Conservation (phyloP, 371 early-diverging fungal species). For the Lichtheimia hyalospora region DNA sequence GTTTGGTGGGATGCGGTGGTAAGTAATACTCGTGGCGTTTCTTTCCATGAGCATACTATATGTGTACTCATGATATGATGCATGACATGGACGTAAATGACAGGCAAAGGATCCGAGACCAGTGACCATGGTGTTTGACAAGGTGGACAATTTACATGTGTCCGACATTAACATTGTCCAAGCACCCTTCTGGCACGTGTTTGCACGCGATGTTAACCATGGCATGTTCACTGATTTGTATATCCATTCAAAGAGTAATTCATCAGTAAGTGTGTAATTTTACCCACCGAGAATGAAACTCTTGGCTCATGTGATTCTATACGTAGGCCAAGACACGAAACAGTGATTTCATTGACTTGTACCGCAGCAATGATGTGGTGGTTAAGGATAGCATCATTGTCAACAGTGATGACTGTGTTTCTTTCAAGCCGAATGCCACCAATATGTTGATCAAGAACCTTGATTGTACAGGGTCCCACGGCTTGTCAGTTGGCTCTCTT, state of each 20-base stretch:
- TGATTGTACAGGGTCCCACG: slow-evolving; percentile 28
- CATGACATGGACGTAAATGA: not conserved
- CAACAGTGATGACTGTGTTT: slow-evolving; percentile 28
- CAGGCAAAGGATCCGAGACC: slow-evolving; percentile 18
- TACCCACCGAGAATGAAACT: not conserved
- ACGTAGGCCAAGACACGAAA: slow-evolving; percentile 5
- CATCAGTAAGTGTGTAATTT: slow-evolving; percentile 9
- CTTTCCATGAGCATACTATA: too few species aligned
- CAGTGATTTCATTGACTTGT: slow-evolving; percentile 19
- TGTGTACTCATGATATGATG: not conserved
- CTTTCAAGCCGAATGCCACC: slow-evolving; percentile 21
- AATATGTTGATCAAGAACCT: slow-evolving; percentile 18
- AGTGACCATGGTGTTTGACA: slow-evolving; percentile 17
- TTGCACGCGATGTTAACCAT: slow-evolving; percentile 12
- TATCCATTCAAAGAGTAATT: slow-evolving; percentile 13
- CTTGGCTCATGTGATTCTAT: not conserved
- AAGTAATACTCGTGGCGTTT: not conserved
- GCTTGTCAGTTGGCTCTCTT: slow-evolving; percentile 26
- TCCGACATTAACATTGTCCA: slow-evolving; percentile 12
- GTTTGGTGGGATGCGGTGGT: slow-evolving; percentile 22
- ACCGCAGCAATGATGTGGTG: slow-evolving; percentile 10
- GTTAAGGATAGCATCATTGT: slow-evolving; percentile 17
- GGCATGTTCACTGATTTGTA: slow-evolving; percentile 10
- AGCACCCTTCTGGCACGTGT: slow-evolving; percentile 20
- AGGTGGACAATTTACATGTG: slow-evolving; percentile 14